These are phyloP conservation scores for Trypanosoma cruzi DNA, from an alignment of 208 protist genomes.

Conservation along the genomic window DNA sequence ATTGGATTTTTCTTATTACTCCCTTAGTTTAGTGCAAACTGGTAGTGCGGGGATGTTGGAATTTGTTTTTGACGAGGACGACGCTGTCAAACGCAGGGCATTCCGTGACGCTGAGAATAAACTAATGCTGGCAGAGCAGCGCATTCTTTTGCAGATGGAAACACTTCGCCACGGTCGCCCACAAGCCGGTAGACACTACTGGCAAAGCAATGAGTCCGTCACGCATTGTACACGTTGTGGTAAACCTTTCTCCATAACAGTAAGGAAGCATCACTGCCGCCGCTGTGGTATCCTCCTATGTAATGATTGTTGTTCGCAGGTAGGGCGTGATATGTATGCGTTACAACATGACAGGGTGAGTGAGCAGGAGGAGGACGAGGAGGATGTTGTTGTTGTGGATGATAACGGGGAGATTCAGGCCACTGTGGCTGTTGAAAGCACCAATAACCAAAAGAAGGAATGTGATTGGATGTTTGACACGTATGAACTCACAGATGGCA, in stretches of 20 bases:
- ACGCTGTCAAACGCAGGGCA: neutral
- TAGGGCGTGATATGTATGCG: constrained; percentile 57
- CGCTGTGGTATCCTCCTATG: constrained; percentile 70
- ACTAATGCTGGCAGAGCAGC: constrained; percentile 1
- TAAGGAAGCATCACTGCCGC: constrained; percentile 67
- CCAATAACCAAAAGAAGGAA: neutral
- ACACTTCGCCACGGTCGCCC: neutral
- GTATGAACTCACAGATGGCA: constrained; percentile 8
- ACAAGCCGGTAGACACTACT: constrained; percentile 22
- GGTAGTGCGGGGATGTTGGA: constrained; percentile 10
- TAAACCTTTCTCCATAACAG: constrained; percentile 45
- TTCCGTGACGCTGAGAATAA: constrained; percentile 21
- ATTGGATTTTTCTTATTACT: neutral
- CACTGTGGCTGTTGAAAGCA: too few species aligned
- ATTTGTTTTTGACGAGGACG: constrained; percentile 25
- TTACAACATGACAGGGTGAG: neutral
- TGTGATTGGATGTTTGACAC: constrained; percentile 24
- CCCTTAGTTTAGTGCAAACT: constrained; percentile 2
- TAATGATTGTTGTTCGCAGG: constrained; percentile 53
- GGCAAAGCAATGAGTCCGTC: constrained; percentile 54
- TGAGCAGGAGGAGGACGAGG: neutral
- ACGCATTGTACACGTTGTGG: constrained; percentile 47
- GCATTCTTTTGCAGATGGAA: constrained; percentile 5
- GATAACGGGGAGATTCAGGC: neutral
- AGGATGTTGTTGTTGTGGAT: neutral